Evolutionary conservation across 106 monocot species (phyloP).

Genomic region (Apostasia shenzhenica): DNA sequence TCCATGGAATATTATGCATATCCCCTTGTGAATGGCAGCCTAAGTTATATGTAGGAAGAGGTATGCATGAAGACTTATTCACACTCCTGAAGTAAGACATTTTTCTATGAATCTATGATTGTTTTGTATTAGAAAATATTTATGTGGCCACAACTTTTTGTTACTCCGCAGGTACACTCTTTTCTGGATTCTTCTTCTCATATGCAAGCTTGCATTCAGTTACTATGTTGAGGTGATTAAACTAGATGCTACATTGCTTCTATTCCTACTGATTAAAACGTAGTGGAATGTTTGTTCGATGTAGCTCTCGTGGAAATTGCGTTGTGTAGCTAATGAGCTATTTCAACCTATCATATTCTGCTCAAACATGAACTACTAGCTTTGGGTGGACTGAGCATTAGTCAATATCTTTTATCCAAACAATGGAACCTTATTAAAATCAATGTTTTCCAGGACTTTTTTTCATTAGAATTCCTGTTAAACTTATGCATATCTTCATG

Average conservation of each 20-base stretch:
- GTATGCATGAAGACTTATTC: slow-evolving; percentile 90
- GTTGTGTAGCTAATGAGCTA: too few species aligned
- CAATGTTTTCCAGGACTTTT: too few species aligned
- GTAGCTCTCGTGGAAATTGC: too few species aligned
- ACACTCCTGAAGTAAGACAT: slow-evolving; percentile 73
- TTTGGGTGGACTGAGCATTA: too few species aligned
- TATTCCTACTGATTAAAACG: neutral
- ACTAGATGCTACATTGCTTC: neutral
- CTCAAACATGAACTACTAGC: too few species aligned
- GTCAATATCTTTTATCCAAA: too few species aligned
- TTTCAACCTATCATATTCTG: too few species aligned
- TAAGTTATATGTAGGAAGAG: slow-evolving; percentile 86
- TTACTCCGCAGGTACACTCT: slow-evolving; percentile 76
- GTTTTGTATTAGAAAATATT: neutral
- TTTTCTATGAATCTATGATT: neutral
- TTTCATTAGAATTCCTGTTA: too few species aligned
- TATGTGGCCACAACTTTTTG: neutral
- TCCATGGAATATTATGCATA: neutral
- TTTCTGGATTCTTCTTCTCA: slow-evolving; percentile 91
- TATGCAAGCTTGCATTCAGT: slow-evolving; percentile 93
- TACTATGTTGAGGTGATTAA: slow-evolving; percentile 91
- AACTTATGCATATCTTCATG: too few species aligned
- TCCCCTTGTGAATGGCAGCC: slow-evolving; percentile 38
- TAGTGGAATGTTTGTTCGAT: neutral
- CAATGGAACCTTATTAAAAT: too few species aligned